Percentiles rank a stretch among this genome's conserved stretches.
These are phyloP conservation scores for Lactarius tabidus DNA, from an alignment of 768 basidiomycete genomes.

Conservation along the genomic window DNA sequence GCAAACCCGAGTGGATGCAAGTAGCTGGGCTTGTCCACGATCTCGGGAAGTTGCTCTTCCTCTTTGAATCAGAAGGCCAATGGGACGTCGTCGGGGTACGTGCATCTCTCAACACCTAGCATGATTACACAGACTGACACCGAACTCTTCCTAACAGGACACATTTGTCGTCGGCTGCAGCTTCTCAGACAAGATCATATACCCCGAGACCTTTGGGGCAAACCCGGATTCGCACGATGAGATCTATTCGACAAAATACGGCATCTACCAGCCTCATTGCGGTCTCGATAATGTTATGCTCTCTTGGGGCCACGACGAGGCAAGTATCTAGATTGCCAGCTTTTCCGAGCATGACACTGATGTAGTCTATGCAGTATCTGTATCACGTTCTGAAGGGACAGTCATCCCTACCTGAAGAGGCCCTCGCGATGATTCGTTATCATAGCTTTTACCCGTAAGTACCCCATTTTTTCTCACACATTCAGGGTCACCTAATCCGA, in stretches of 20 bases:
- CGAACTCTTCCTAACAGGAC: slow-evolving; percentile 38
- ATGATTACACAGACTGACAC: slow-evolving; percentile 7
- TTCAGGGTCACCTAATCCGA: neutral
- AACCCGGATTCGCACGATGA: slow-evolving; percentile 67
- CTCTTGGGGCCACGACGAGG: slow-evolving; percentile 91
- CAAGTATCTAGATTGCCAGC: slow-evolving; percentile 33
- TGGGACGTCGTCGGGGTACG: slow-evolving; percentile 92
- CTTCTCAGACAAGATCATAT: slow-evolving; percentile 81
- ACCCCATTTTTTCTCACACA: neutral
- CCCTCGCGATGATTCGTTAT: slow-evolving; percentile 87
- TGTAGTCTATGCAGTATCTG: slow-evolving; percentile 52
- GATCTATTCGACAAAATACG: slow-evolving; percentile 66
- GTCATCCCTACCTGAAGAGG: slow-evolving; percentile 76
- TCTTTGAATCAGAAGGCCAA: slow-evolving; percentile 85
- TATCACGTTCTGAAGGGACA: slow-evolving; percentile 84
- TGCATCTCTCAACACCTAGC: slow-evolving; percentile 22
- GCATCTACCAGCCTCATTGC: slow-evolving; percentile 74
- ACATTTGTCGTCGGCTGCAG: slow-evolving; percentile 82
- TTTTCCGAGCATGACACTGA: slow-evolving; percentile 6
- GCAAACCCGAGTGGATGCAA: slow-evolving; percentile 92
- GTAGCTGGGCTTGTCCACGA: slow-evolving; percentile 84
- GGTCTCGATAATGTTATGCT: slow-evolving; percentile 86
- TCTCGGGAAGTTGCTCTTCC: slow-evolving; percentile 79
- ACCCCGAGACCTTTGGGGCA: slow-evolving; percentile 68
- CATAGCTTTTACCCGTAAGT: slow-evolving; percentile 88